Conservation (phyloP, 352 stramenopile species). For the Phytophthora syringae region DNA sequence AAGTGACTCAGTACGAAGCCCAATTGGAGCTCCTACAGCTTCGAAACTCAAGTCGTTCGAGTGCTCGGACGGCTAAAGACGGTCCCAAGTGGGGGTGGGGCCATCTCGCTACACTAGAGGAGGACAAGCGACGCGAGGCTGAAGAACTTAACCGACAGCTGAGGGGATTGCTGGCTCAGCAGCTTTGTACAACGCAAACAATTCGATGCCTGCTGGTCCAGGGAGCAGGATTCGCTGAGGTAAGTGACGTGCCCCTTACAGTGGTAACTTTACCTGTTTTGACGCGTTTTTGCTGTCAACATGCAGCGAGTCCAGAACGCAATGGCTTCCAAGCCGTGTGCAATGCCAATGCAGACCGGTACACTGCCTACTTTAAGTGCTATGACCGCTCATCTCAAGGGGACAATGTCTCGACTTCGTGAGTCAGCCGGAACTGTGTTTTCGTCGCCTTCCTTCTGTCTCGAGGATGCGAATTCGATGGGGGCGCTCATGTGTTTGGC, state of each 20-base stretch:
- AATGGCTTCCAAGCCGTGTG: not conserved
- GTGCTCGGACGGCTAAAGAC: not conserved
- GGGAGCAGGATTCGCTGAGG: constrained; percentile 7
- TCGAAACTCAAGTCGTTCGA: not conserved
- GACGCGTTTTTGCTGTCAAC: not conserved
- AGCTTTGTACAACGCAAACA: not conserved
- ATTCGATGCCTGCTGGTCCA: constrained; percentile 2
- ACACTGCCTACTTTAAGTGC: not conserved
- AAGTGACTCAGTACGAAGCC: constrained; percentile 15
- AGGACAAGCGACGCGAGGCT: constrained; percentile 15
- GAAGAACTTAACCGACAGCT: constrained; percentile 26
- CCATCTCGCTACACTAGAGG: constrained; percentile 7
- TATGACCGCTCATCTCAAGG: constrained; percentile 12
- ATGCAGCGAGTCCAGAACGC: constrained; percentile 7
- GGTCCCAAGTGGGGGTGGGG: constrained; percentile 23
- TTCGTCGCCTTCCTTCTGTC: constrained; percentile 8
- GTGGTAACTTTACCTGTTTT: too few relatives aligned
- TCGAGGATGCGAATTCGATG: not conserved
- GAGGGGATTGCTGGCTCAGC: constrained; percentile 7
- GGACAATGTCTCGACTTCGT: not conserved
- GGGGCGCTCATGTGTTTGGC: constrained; percentile 3
- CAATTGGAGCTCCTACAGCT: constrained; percentile 19
- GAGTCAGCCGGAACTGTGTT: constrained; percentile 6
- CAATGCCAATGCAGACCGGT: not conserved
- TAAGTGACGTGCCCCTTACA: too few relatives aligned